Evolutionary conservation across 2,329 filamentous ascomycete genomes (phyloP).

Genomic region (Drechslerella coelobrocha): DNA sequence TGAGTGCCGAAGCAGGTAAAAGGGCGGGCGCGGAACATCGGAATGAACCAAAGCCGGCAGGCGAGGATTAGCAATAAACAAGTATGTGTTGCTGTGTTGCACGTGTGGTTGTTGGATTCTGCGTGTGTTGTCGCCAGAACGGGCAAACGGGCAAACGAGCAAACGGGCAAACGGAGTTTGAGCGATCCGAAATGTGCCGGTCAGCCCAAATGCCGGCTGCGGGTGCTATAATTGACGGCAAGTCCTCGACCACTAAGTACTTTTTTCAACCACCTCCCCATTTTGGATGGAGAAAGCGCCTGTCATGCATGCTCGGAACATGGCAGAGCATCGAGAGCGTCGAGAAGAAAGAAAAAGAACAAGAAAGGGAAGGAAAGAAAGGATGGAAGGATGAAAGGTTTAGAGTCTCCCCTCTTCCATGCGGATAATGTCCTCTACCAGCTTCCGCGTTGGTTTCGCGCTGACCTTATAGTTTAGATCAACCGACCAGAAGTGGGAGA

Average conservation of each 20-base stretch:
- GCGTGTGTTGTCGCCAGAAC: neutral
- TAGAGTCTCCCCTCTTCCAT: constrained; percentile 39
- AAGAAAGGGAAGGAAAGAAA: neutral
- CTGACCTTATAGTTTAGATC: constrained; percentile 75
- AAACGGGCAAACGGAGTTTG: too few species aligned
- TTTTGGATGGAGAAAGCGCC: neutral
- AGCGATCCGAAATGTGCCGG: too few species aligned
- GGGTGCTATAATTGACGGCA: too few species aligned
- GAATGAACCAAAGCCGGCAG: too few species aligned
- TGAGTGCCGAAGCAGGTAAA: too few species aligned
- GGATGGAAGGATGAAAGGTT: neutral
- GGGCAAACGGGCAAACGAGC: too few species aligned
- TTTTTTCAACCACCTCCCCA: too few species aligned
- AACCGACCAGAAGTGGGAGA: constrained; percentile 74
- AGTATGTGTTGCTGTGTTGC: too few species aligned
- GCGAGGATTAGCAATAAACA: too few species aligned
- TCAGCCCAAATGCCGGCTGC: neutral
- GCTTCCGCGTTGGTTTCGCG: constrained; percentile 65
- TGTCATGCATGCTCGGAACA: neutral
- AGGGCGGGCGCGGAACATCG: too few species aligned
- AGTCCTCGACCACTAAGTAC: too few species aligned
- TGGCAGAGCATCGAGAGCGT: neutral
- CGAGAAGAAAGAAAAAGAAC: neutral
- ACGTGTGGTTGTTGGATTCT: neutral
- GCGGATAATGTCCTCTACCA: constrained; percentile 34